Base-by-base conservation (phyloP, 441 rosid species). In the Macaranga tanarius region DNA sequence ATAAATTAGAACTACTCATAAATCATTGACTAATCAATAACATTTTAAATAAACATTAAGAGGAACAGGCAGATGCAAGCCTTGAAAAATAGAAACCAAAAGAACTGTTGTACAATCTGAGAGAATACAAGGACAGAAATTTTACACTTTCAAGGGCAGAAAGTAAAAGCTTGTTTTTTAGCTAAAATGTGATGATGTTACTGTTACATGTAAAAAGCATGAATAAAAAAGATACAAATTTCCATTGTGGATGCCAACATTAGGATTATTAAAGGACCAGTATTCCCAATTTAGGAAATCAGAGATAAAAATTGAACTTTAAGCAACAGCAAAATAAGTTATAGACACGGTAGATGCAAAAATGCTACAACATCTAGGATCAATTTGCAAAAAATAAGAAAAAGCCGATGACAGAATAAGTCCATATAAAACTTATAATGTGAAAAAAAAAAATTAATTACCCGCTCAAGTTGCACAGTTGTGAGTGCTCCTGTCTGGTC, bases 381-480 rank as follows among this genome's bases (percentile, higher is more conserved):
- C 66, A 52, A 51, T 20, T 51, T 38, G 75, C 57, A 59, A 12
- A 65, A 65, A 28, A 13, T 50, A 50, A 3, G 28, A 13, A 8
- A 26, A 40, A 52, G 28, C 2, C 26, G 55, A 20, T 1, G 5
- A 62, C 28, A 73, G 60, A 44, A 78, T 48, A 51, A 42, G 68
- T 25, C 45, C 48, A 65, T 34, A 13, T 40, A 47, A 54, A 72
- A 68, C 55, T 42, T 17, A 67, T 17, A 12, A 67, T 58, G 61
- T 45, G 23, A 50, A 69, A 50, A 55, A 51, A 51, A 34, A 34
- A 4, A 34, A 76, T 34, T 76, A 58, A 54, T 79, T 80, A 86
- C 92, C 89, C 75, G 81, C 73, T 75, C 80, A 12, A 76, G 79
- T 73, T 71, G 88, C 60, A 58, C 58, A 59, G 74, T 67, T 25